These are phyloP conservation scores for Theobroma cacao DNA, from an alignment of 345 rosid genomes.

Conservation along the genomic window DNA sequence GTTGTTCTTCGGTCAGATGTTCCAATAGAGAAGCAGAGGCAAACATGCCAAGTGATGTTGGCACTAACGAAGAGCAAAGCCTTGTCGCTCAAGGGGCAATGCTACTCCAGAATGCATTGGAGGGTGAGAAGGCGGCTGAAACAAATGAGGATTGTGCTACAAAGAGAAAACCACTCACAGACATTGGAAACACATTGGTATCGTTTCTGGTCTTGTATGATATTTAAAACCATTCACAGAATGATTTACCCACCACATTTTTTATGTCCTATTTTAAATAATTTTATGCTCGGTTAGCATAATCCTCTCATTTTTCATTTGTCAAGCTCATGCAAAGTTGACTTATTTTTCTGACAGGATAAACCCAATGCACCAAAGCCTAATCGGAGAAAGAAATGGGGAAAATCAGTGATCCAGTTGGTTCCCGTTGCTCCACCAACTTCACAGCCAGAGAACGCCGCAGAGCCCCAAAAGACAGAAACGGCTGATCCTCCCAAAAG, in stretches of 20 bases:
- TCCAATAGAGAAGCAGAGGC: conserved; percentile 47
- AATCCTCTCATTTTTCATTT: not conserved
- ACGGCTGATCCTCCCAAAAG: conserved; percentile 28
- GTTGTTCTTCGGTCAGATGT: conserved; percentile 60
- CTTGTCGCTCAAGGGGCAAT: conserved; percentile 81
- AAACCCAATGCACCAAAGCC: conserved; percentile 68
- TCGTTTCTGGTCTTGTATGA: not conserved
- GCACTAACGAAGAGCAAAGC: conserved; percentile 25
- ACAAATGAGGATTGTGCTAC: conserved; percentile 37
- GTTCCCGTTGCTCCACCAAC: conserved; percentile 61
- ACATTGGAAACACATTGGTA: conserved; percentile 82
- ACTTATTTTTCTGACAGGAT: conserved; percentile 39
- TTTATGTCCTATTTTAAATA: too few species aligned
- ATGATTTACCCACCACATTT: too few species aligned
- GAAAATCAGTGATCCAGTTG: conserved; percentile 63
- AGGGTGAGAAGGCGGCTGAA: conserved; percentile 36
- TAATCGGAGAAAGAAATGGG: conserved; percentile 77
- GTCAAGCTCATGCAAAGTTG: not conserved
- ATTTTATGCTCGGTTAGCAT: not conserved
- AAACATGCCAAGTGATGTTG: conserved; percentile 37
- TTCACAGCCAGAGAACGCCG: conserved; percentile 34
- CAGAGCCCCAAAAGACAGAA: conserved; percentile 23
- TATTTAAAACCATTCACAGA: too few species aligned
- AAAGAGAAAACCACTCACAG: conserved; percentile 76
- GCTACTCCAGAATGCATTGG: conserved; percentile 74